Conservation (phyloP, 78 protist genomes). For the Protostelium mycophagum region DNA sequence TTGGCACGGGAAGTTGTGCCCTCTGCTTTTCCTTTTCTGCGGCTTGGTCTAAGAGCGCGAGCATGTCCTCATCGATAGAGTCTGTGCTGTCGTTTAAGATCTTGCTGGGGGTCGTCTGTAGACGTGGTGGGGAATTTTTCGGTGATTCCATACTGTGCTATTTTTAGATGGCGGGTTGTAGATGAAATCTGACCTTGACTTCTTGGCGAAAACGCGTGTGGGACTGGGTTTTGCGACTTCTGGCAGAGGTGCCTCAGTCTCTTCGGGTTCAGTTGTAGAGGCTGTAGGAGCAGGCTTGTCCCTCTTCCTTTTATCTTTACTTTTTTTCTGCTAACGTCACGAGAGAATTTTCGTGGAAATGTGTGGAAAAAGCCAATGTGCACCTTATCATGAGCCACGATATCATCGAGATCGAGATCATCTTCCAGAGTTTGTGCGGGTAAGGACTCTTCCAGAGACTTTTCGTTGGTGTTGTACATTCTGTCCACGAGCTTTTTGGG, state of each 20-base stretch:
- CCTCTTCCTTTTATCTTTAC: too few species aligned
- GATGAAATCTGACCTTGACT: not conserved
- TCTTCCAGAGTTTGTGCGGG: not conserved
- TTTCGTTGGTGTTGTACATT: not conserved
- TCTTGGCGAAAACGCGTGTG: not conserved
- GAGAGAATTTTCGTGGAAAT: not conserved
- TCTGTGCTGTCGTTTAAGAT: not conserved
- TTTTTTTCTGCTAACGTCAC: not conserved
- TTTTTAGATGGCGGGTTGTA: not conserved
- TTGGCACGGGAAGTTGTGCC: not conserved
- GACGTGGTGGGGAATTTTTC: too few species aligned
- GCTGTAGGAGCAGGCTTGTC: too few species aligned
- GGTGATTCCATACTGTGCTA: too few species aligned
- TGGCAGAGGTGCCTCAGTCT: too few species aligned
- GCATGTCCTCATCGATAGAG: not conserved
- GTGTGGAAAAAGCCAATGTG: not conserved
- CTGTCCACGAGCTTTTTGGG: not conserved
- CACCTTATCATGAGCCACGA: not conserved
- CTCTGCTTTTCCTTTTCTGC: not conserved
- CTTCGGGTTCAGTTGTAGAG: too few species aligned
- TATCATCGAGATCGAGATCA: not conserved
- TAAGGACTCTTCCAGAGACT: not conserved
- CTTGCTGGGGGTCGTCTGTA: not conserved
- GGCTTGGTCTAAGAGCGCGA: not conserved
- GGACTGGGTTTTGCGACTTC: not conserved